Evolutionary conservation across 768 basidiomycete species (phyloP).

Genomic region (Collybia nuda): DNA sequence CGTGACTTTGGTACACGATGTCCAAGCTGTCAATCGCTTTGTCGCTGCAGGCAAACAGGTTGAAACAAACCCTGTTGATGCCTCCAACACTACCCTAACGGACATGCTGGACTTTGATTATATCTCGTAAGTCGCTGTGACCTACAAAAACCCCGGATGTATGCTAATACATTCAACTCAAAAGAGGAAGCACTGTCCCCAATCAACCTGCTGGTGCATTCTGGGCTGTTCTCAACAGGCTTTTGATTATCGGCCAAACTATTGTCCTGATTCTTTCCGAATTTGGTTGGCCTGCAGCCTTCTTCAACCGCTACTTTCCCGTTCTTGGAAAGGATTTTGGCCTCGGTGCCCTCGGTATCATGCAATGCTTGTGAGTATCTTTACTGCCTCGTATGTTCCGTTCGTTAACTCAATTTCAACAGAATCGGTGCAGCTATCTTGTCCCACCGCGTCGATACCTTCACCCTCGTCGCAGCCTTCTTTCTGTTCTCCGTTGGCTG

Average conservation of each 20-base stretch:
- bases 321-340: slow-evolving; percentile 84
- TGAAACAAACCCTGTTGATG: slow-evolving; percentile 12
- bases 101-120: slow-evolving; percentile 66
- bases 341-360: slow-evolving; percentile 81
- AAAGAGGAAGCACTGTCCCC: slow-evolving; percentile 75
- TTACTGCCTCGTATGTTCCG: neutral
- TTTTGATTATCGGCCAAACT: slow-evolving; percentile 86
- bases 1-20: slow-evolving; percentile 68
- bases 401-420: neutral
- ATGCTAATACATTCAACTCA: slow-evolving; percentile 16
- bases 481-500: slow-evolving; percentile 92
- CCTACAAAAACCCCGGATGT: too few species aligned
- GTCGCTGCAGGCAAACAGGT: slow-evolving; percentile 33
- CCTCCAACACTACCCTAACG: slow-evolving; percentile 25
- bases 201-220: slow-evolving; percentile 90
- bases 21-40: slow-evolving; percentile 73
- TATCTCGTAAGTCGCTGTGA: slow-evolving; percentile 61
- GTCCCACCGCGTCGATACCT: slow-evolving; percentile 80
- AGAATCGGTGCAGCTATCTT: slow-evolving; percentile 73
- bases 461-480: slow-evolving; percentile 89
- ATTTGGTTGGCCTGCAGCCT: slow-evolving; percentile 72
- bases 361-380: slow-evolving; percentile 75
- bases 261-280: slow-evolving; percentile 82
- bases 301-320: slow-evolving; percentile 86
- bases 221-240: slow-evolving; percentile 86